Base-by-base conservation (phyloP, 306 rosid species). In the Medicago ruthenica region DNA sequence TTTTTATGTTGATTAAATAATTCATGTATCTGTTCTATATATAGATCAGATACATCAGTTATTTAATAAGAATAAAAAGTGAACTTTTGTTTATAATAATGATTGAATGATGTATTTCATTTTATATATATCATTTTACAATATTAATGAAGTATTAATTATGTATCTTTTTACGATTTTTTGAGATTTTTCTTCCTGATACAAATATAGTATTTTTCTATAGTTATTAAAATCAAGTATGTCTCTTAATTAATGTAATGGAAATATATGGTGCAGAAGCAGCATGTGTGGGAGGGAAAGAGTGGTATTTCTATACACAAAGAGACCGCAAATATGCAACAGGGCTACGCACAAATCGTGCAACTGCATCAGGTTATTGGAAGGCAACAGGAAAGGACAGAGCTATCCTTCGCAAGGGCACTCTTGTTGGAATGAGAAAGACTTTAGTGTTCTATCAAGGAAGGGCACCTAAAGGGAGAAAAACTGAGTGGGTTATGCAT, bases 351-450 rank as follows among this genome's bases (percentile, higher is more conserved):
- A 93, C 97, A 70, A 93, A 93, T 42, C 88, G 98, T n/a, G 98
- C 98, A 39, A 93, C 98, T 0, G 89, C 93, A 1, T 83, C 93
- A 7, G 98, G 98, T 14, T 93, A 93, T 57, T 93, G 98, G 98
- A 93, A 93, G 83, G 98, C 98, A 47, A 93, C 98, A 0, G 98
- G 98, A 71, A 93, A 91, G 80, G 98, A 93, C 66, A 85, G 93
- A 47, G 45, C 93, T 0, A 77, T 91, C 71, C 82, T 74, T 15
- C 83, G 85, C 1, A 91, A 70, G 42, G 88, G 89, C 15, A 81
- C 78, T 8, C 96, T 91, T 67, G 96, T 93, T 8, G 98, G 98
- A 4, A 93, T 93, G 98, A 89, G 98, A 57, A 93, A 93, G 77
- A 93, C 98, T 21, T 78, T 93, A 80, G 98, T 93, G 21, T 93